Base-by-base conservation (phyloP, 371 early-diverging fungal species). In the Synchytrium microbalum region DNA sequence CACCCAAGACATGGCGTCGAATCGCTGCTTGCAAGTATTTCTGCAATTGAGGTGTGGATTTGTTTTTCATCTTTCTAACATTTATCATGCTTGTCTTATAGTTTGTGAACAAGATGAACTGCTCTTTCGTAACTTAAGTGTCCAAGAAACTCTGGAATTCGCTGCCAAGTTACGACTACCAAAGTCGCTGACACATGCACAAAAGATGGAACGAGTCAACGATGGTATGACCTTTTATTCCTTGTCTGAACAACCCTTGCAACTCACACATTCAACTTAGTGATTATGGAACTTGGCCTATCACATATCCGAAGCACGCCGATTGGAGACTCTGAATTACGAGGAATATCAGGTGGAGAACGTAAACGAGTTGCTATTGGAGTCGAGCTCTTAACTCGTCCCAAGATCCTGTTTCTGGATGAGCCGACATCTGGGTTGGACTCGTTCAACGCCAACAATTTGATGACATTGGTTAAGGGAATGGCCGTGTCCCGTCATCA, bases 21-120 rank as follows among this genome's bases (percentile, higher is more conserved):
- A 13, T 61, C 2, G 59, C 57, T 1, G 32, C 60, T 28, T 65
- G 68, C 62, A 3, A 56, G 31, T 13, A 32, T 65, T 13, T 16
- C 51, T 23, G 69, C 66, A n/a, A 31, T 54, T 2, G 53, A 65
- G 24, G 60, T 61, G 2, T 30, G 60, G 28, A 66, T 65, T 56
- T 65, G 69, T 10, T 59, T 63, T 63, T 16, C 16, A 24, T 54
- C 58, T 23, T 52, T 13, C 31, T 46, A 3, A 5, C 57, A 3
- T 32, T 29, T 33, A 25, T 60, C 29, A 8, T 29, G 31, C 32
- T 78, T 30, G 75, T 87, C 51, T 82, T 85, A 0, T 92, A 92
- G n/a, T 95, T 85, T 76, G 94, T 95, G 93, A 92, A 68, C 97
- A 96, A 70, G 94, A 95, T 60, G 97, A 96, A 68, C 81, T 88